Conservation (phyloP, 495 filamentous ascomycete species). For the Choiromyces venosus region DNA sequence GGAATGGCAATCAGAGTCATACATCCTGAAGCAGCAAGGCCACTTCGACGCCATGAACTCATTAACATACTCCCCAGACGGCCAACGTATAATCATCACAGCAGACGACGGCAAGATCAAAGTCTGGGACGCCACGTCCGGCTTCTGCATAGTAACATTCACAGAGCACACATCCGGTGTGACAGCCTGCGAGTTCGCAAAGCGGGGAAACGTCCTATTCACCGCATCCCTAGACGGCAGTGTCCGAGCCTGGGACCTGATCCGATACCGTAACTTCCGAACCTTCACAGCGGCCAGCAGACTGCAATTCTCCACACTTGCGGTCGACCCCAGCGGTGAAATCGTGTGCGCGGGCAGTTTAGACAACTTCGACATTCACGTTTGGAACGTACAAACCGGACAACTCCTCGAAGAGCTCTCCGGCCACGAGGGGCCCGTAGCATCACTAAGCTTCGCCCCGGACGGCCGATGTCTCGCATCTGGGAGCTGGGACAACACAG, state of each 20-base stretch:
- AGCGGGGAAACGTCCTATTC: conserved; percentile 89
- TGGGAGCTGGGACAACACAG: conserved; percentile 92
- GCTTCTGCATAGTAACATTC: conserved; percentile 96
- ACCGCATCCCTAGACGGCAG: conserved; percentile 92
- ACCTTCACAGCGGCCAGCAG: conserved; percentile 91
- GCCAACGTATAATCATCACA: conserved; percentile 82
- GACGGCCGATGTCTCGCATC: conserved; percentile 76
- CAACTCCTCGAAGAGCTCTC: conserved; percentile 85
- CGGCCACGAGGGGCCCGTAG: conserved; percentile 90
- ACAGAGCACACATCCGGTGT: conserved; percentile 94
- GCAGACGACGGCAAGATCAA: conserved; percentile 97
- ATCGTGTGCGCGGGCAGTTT: conserved; percentile 90
- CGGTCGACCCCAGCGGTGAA: conserved; percentile 94
- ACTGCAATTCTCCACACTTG: conserved; percentile 83
- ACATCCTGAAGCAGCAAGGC: conserved; percentile 95
- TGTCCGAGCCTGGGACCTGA: conserved; percentile 90
- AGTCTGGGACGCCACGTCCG: conserved; percentile 92
- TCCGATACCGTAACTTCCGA: conserved; percentile 92
- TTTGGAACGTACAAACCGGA: conserved; percentile 97
- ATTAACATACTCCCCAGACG: conserved; percentile 86
- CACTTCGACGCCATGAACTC: conserved; percentile 97
- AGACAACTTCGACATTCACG: conserved; percentile 93
- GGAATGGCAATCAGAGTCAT: conserved; percentile 99
- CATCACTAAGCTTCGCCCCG: conserved; percentile 77
- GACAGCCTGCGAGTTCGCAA: conserved; percentile 91